Conservation (phyloP, 2,329 filamentous ascomycete species). For the Claviceps pusilla region DNA sequence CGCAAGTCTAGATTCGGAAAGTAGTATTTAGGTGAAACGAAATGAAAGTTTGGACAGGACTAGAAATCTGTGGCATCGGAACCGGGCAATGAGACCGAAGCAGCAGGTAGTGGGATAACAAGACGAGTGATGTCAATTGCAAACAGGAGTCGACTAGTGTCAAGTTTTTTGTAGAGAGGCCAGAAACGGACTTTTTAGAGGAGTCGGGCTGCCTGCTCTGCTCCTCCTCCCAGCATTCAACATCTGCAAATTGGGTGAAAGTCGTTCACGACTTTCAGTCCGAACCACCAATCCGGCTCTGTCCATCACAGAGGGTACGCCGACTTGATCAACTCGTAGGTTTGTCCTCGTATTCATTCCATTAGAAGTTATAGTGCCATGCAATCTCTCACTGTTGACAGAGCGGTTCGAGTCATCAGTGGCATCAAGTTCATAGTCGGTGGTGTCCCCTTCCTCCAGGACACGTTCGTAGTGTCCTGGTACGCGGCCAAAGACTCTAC, state of each 20-base stretch:
- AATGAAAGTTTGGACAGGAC: background rate
- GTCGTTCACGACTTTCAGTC: conserved; percentile 72
- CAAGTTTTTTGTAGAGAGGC: conserved; percentile 30
- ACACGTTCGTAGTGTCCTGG: conserved; percentile 62
- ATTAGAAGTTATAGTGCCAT: conserved; percentile 47
- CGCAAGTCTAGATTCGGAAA: too few species aligned
- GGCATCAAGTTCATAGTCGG: conserved; percentile 64
- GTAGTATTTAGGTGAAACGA: background rate
- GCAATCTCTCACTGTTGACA: conserved; percentile 42
- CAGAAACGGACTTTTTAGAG: conserved; percentile 43
- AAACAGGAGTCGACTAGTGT: conserved; percentile 1
- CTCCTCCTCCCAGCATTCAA: conserved; percentile 42
- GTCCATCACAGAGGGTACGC: conserved; percentile 34
- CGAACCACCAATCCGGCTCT: conserved; percentile 62
- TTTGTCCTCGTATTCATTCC: conserved; percentile 51
- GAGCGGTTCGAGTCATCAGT: conserved; percentile 50
- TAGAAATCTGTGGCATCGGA: background rate
- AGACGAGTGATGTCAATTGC: background rate
- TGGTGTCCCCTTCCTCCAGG: conserved; percentile 60
- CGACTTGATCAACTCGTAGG: conserved; percentile 34
- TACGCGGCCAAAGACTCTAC: conserved; percentile 50
- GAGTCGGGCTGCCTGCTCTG: conserved; percentile 41
- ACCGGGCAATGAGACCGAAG: too few species aligned
- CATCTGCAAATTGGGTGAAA: conserved; percentile 43
- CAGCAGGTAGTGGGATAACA: background rate